Evolutionary conservation across 805 yeast species (phyloP), one percentile per base, ranked within the genome.

Genomic region (Lipomyces starkeyi): DNA sequence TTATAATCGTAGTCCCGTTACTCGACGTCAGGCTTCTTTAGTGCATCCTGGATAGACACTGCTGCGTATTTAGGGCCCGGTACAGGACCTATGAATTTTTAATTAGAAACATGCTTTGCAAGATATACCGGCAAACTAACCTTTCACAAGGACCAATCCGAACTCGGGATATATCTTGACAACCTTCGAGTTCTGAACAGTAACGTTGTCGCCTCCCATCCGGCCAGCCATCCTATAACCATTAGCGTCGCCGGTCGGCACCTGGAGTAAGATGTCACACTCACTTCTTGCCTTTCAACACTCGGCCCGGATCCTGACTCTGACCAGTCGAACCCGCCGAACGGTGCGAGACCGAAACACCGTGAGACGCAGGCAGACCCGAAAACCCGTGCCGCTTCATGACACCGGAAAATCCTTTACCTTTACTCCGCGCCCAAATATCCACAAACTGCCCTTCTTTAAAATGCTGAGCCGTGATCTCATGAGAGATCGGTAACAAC

Each of bases 381-480:
- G 82, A 82, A 81, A 94, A 95, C 13, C 91, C 91, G 83, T 90
- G 90, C 80, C 97, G 88, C 79, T 94, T 94, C 97, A 95, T 95
- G 29, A 94, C 98, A 87, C 99, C 99, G 27, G 93, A 91, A 78
- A 92, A 92, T 11, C 99, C 99, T 80, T 95, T 95, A 80, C 99
- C 99, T 78, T 92, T 94, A 62, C 93, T 83, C 22, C 84, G 83
- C 17, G 93, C 90, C 77, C 87, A 85, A 63, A 92, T 81, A 77
- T 95, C 99, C 34, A 95, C 93, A 68, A 81, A 85, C 78, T 92
- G 95, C 37, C 98, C 98, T 20, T 81, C 83, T 66, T 87, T 85
- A 78, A 94, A 94, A 79, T 89, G 93, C 76, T 91, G 93, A 1
- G 97, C 97, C 64, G 82, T 85, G 65, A 95, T 80, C 74, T 88